These are phyloP conservation scores for Plasmopara muralis DNA, from an alignment of 352 stramenopile genomes.

Conservation along the genomic window DNA sequence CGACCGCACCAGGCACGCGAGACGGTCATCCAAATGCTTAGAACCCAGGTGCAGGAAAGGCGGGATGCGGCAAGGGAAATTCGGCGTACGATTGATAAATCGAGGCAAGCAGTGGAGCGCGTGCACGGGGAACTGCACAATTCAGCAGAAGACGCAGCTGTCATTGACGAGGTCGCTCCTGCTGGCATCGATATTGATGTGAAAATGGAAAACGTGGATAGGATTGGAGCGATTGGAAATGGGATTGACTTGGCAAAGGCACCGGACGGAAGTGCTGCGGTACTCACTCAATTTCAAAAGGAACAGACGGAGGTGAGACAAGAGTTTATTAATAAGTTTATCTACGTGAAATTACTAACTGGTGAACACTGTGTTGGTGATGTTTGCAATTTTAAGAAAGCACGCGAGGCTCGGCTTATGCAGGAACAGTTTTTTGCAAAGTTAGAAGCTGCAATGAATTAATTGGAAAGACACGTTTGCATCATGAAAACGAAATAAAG, in stretches of 20 bases:
- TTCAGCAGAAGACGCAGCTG: slow-evolving; percentile 32
- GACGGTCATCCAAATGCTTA: slow-evolving; percentile 79
- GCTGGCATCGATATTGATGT: slow-evolving; percentile 27
- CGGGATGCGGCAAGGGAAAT: slow-evolving; percentile 68
- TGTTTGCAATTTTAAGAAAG: slow-evolving; percentile 26
- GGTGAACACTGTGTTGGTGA: neutral
- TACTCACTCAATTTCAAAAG: slow-evolving; percentile 20
- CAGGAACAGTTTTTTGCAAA: slow-evolving; percentile 63
- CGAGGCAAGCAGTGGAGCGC: slow-evolving; percentile 49
- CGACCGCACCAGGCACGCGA: slow-evolving; percentile 79
- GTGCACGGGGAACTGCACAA: slow-evolving; percentile 57
- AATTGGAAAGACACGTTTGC: neutral
- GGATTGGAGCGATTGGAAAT: slow-evolving; percentile 6
- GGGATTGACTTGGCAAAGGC: slow-evolving; percentile 8
- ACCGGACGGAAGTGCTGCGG: slow-evolving; percentile 4
- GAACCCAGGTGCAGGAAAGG: slow-evolving; percentile 68
- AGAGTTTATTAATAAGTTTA: no score
- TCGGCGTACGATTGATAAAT: slow-evolving; percentile 64
- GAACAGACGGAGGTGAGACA: slow-evolving; percentile 37
- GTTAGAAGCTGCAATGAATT: slow-evolving; percentile 43
- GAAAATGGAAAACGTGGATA: slow-evolving; percentile 47
- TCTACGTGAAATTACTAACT: slow-evolving; percentile 1
- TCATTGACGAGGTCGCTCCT: slow-evolving; percentile 11
- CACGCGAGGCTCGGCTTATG: slow-evolving; percentile 40
- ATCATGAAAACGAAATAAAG: neutral